Evolutionary conservation across 2,329 filamentous ascomycete species (phyloP).

Genomic region (Paecilomyces niveus): DNA sequence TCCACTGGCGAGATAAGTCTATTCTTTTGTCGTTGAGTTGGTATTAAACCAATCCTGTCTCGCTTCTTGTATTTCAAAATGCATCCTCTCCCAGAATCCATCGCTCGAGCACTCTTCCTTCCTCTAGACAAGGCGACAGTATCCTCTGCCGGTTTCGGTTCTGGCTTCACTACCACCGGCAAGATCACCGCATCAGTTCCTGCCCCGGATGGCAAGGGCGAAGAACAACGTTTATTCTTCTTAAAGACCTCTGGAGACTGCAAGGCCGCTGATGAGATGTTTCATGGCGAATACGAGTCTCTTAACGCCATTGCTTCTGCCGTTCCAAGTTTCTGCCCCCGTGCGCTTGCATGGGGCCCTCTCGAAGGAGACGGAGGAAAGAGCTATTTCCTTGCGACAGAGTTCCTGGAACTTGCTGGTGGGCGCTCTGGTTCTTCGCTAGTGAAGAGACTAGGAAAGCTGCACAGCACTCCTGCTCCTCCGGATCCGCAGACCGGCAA

Average conservation of each 20-base stretch:
- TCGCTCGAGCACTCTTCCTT: slow-evolving; percentile 32
- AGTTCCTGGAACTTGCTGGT: slow-evolving; percentile 63
- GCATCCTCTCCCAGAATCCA: slow-evolving; percentile 23
- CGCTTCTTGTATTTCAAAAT: slow-evolving; percentile 9
- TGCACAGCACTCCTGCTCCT: slow-evolving; percentile 72
- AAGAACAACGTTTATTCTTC: slow-evolving; percentile 30
- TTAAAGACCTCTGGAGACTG: slow-evolving; percentile 32
- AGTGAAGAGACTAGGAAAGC: slow-evolving; percentile 66
- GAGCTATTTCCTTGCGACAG: slow-evolving; percentile 57
- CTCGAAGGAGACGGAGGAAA: slow-evolving; percentile 41
- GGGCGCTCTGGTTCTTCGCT: slow-evolving; percentile 49
- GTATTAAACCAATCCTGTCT: not conserved
- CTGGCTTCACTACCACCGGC: slow-evolving; percentile 39
- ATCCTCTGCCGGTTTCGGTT: slow-evolving; percentile 31
- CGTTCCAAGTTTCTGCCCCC: slow-evolving; percentile 70
- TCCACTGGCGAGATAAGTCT: not conserved
- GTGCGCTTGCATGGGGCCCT: slow-evolving; percentile 63
- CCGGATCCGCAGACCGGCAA: slow-evolving; percentile 16
- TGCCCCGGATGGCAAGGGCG: slow-evolving; percentile 8
- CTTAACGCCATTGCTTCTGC: slow-evolving; percentile 70
- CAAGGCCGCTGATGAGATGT: slow-evolving; percentile 29
- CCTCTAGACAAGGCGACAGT: slow-evolving; percentile 25
- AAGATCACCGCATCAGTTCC: slow-evolving; percentile 28
- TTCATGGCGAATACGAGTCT: slow-evolving; percentile 69
- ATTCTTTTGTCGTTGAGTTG: not conserved